phyloP scores from a whole-genome alignment of 1,139 yeast genomes.

The Yamadazyma dushanensis region DNA sequence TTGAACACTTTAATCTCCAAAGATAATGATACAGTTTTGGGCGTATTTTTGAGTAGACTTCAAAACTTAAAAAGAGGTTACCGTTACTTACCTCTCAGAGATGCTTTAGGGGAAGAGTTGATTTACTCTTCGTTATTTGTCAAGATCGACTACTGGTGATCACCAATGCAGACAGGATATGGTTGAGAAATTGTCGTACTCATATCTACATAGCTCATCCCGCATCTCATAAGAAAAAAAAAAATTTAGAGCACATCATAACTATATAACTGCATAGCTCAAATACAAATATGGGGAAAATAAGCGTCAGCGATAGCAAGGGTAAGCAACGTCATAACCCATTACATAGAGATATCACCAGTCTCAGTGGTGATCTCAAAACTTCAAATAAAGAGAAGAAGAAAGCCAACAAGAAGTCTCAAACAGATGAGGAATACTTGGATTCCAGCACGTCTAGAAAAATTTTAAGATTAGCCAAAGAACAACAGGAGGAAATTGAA shows the following conservation, averaged over 20 bases:
- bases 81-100: constrained; percentile 75
- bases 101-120: constrained; percentile 76
- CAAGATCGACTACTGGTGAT: constrained; percentile 36
- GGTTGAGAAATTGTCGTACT: neutral
- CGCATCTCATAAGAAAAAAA: constrained; percentile 3
- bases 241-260: neutral
- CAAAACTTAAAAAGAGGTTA: constrained; percentile 69
- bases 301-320: constrained; percentile 48
- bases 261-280: neutral
- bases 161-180: neutral
- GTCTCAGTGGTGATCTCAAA: constrained; percentile 71
- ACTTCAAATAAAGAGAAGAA: constrained; percentile 22
- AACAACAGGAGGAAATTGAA: constrained; percentile 87
- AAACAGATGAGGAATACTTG: constrained; percentile 61
- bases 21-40: constrained; percentile 46
- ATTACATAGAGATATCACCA: constrained; percentile 69
- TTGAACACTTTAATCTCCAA: constrained; percentile 20
- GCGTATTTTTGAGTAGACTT: constrained; percentile 56
- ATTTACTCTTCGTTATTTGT: constrained; percentile 78
- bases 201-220: constrained; percentile 4
- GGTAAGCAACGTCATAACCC: constrained; percentile 71
- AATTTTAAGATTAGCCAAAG: constrained; percentile 83
- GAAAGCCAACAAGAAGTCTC: constrained; percentile 24
- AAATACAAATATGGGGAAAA: constrained; percentile 57
- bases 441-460: constrained; percentile 84